Evolutionary conservation across 169 alveolate species (phyloP), one percentile per base, ranked within the genome.

Genomic region (Plasmodium adleri): DNA sequence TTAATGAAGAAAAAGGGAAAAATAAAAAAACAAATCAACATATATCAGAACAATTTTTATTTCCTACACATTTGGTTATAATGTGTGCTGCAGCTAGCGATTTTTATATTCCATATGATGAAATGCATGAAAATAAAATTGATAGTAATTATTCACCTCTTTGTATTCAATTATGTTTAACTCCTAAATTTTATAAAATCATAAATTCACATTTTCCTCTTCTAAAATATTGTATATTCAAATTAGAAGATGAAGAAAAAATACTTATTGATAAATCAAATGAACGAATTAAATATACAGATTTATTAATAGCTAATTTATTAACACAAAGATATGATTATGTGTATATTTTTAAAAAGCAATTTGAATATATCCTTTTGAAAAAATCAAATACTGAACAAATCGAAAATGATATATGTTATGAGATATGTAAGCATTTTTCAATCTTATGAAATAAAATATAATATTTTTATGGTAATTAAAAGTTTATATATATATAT

Each of bases 11-110:
- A 32, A 32, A 32, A 32, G 45, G 45, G 8, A 32, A 32, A 32
- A 32, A 32, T 0, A 56, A 56, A 56, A 56, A 56, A 56, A 56
- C 15, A 10, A 56, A 56, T 56, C 10, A 12, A 56, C 6, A 56
- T 56, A 12, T 15, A 56, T 56, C 22, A 56, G 22, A 56, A 56
- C 28, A 22, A 56, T n/a, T 56, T 15, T 56, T 56, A 10, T 62
- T 24, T 60, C 60, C 17, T 72, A 88, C 52, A 58, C 95, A n/a
- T 70, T 92, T 66, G 90, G 50, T 78, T 45, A 59, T 88, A 39
- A 66, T 94, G 47, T 93, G 97, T 50, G 97, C 98, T 24, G 98
- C 98, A 15, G 98, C 94, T 1, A 94, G 97, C 63, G 98, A 97
- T 83, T 97, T 93, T 68, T 96, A 94, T 72, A 87, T 96, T 22